Conservation (phyloP, 495 filamentous ascomycete genomes). For the Clavariopsis aquatica region DNA sequence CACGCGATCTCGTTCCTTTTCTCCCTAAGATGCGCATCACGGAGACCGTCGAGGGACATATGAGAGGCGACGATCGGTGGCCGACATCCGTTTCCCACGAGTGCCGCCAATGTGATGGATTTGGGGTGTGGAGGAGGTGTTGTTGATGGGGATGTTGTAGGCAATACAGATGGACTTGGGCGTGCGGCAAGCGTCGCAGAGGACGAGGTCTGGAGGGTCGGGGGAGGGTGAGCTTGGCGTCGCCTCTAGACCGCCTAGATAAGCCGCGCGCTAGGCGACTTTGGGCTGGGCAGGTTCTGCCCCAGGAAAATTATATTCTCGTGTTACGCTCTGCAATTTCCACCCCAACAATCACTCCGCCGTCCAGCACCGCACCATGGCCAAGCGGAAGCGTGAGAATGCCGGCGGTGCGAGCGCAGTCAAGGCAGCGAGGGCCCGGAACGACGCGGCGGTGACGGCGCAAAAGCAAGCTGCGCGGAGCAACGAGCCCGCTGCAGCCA, state of each 20-base stretch:
- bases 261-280: conserved; percentile 3
- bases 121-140: conserved; percentile 40
- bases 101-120: conserved; percentile 48
- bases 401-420: conserved; percentile 24
- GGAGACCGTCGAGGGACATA: conserved; percentile 52
- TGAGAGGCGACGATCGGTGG: conserved; percentile 50
- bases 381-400: conserved; percentile 71
- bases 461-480: too few relatives aligned
- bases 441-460: conserved; percentile 31
- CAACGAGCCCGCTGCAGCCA: too few relatives aligned
- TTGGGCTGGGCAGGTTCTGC: conserved; percentile 1
- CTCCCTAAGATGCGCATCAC: conserved; percentile 58
- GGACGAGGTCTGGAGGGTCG: conserved; percentile 3
- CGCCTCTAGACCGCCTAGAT: too few relatives aligned
- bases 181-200: conserved; percentile 2
- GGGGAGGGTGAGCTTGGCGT: too few relatives aligned
- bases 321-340: neutral
- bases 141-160: conserved; percentile 28
- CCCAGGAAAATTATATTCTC: conserved; percentile 31
- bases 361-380: conserved; percentile 53
- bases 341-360: neutral
- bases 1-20: conserved; percentile 66
- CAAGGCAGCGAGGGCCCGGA: conserved; percentile 43
- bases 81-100: conserved; percentile 61
- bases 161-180: conserved; percentile 19